A percentile compares a stretch with the other conserved stretches of the same genome.
These are phyloP conservation scores for Phytophthora quininea DNA, from an alignment of 352 stramenopile species.

Conservation along the genomic window DNA sequence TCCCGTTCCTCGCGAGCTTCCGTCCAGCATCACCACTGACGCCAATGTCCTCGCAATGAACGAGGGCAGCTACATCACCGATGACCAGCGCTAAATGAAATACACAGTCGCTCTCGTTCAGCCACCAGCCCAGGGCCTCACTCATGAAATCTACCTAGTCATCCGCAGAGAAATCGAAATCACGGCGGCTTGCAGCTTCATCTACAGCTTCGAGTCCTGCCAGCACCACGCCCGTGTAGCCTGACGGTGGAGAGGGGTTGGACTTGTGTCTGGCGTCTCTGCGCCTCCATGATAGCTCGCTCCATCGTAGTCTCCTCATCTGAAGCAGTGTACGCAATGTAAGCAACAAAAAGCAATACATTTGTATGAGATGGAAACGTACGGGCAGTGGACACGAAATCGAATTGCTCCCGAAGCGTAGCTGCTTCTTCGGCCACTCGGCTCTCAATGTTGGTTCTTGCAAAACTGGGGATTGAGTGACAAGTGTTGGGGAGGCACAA, in stretches of 20 bases:
- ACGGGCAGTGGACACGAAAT: constrained; percentile 32
- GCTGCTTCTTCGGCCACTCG: constrained; percentile 37
- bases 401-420: constrained; percentile 35
- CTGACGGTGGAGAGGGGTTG: constrained; percentile 7
- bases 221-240: constrained; percentile 36
- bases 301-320: constrained; percentile 3
- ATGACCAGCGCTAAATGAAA: constrained; percentile 10
- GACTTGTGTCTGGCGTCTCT: constrained; percentile 7
- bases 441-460: constrained; percentile 18
- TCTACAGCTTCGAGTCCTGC: constrained; percentile 50
- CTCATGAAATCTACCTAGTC: constrained; percentile 20
- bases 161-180: constrained; percentile 53
- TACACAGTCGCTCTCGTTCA: constrained; percentile 4
- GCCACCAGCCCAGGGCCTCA: neutral
- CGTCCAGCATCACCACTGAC: constrained; percentile 35
- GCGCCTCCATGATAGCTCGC: constrained; percentile 1
- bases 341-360: constrained; percentile 1
- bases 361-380: constrained; percentile 14
- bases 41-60: constrained; percentile 34
- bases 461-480: constrained; percentile 3
- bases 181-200: constrained; percentile 39
- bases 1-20: constrained; percentile 47
- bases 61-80: neutral
- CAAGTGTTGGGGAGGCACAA: neutral
- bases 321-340: neutral